Evolutionary conservation across 495 filamentous ascomycete genomes (phyloP).

Genomic region (Copromyces sp.): DNA sequence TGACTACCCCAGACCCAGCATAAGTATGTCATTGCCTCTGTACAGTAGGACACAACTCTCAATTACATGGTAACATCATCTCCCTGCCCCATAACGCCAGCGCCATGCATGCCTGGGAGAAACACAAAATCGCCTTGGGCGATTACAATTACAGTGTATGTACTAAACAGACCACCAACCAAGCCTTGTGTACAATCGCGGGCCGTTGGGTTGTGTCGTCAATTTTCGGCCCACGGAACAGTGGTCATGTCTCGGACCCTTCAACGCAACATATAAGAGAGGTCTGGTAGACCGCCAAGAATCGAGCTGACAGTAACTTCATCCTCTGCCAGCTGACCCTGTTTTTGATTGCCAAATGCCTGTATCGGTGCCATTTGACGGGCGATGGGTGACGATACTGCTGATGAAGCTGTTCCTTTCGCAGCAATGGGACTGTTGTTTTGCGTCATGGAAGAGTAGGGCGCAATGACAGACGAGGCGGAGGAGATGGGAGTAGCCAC

Average conservation of each 20-base stretch:
- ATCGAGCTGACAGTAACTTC: constrained; percentile 27
- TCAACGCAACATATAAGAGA: constrained; percentile 44
- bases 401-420: constrained; percentile 1
- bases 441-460: neutral
- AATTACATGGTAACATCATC: neutral
- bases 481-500: constrained; percentile 12
- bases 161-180: neutral
- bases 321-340: constrained; percentile 8
- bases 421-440: neutral
- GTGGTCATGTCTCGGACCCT: neutral
- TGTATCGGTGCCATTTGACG: neutral
- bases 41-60: neutral
- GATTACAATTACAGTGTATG: neutral
- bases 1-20: neutral
- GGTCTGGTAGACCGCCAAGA: constrained; percentile 35
- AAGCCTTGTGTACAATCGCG: neutral
- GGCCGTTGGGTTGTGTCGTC: neutral
- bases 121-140: neutral
- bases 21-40: neutral
- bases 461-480: neutral
- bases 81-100: neutral
- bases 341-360: neutral
- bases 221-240: neutral
- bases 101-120: neutral
- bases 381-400: neutral